Conservation (phyloP, 768 basidiomycete genomes). For the Arthromyces matolae region DNA sequence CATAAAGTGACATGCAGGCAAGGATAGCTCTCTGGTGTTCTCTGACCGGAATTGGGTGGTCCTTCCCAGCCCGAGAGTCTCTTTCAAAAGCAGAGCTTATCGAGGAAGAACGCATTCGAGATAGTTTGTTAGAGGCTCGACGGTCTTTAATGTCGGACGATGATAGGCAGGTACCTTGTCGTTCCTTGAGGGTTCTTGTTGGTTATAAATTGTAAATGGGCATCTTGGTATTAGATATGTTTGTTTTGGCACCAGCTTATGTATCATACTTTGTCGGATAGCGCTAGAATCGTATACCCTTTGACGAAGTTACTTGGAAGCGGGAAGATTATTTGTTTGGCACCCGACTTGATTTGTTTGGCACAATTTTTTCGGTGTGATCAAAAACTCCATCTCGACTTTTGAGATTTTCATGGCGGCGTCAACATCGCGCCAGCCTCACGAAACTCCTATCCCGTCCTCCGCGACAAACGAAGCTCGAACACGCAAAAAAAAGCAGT, state of each 20-base stretch:
- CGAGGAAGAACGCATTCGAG: slow-evolving; percentile 60
- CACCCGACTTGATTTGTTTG: slow-evolving; percentile 26
- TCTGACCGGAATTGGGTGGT: slow-evolving; percentile 54
- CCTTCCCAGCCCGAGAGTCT: slow-evolving; percentile 55
- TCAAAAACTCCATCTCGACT: slow-evolving; percentile 3
- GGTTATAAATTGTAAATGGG: slow-evolving; percentile 46
- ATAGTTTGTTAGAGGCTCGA: slow-evolving; percentile 58
- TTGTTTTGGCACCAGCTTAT: neutral
- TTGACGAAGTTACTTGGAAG: no score
- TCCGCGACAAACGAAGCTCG: slow-evolving; percentile 21
- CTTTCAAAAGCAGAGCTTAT: slow-evolving; percentile 67
- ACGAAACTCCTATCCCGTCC: slow-evolving; percentile 30
- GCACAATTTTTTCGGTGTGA: slow-evolving; percentile 24
- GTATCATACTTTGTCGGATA: neutral
- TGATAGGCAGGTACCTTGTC: slow-evolving; percentile 51
- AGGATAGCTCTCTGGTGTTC: slow-evolving; percentile 66
- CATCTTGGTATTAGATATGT: neutral
- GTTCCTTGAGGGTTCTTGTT: slow-evolving; percentile 57
- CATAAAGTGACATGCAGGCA: slow-evolving; percentile 58
- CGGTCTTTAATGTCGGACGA: slow-evolving; percentile 43
- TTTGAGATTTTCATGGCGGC: slow-evolving; percentile 31
- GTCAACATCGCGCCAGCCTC: slow-evolving; percentile 38
- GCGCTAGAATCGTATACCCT: neutral
- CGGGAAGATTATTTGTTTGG: no score
- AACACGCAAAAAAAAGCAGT: slow-evolving; percentile 19